Percentiles rank a stretch among this genome's conserved stretches.
Evolutionary conservation across 148 eudicot genomes (phyloP).

Genomic region (Linanthus parryae): DNA sequence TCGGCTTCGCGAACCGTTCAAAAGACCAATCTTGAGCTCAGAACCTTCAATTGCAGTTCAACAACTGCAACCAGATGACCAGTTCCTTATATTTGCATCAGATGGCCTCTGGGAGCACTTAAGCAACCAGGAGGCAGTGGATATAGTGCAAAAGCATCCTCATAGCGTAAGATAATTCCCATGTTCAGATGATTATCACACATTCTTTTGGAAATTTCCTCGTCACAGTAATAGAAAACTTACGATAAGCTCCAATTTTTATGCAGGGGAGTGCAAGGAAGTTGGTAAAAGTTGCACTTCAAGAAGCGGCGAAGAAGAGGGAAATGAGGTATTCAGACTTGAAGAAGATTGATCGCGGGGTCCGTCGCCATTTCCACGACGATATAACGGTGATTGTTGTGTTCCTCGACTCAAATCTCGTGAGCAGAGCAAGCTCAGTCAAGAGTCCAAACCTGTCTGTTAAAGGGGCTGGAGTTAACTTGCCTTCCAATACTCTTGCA

Average conservation of each 20-base stretch:
- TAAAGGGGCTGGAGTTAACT: conserved; percentile 40
- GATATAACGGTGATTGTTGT: conserved; percentile 77
- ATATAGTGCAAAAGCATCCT: conserved; percentile 61
- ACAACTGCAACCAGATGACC: conserved; percentile 62
- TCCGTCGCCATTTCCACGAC: conserved; percentile 86
- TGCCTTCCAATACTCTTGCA: conserved; percentile 47
- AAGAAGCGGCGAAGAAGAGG: conserved; percentile 84
- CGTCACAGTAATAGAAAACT: too few relatives aligned
- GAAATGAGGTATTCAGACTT: conserved; percentile 88
- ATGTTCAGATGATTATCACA: neutral
- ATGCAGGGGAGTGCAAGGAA: conserved; percentile 78
- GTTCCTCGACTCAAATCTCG: conserved; percentile 70
- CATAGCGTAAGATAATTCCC: conserved; percentile 41
- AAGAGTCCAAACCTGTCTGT: conserved; percentile 48
- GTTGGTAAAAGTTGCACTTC: conserved; percentile 74
- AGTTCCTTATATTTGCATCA: conserved; percentile 72
- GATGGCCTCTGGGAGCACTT: conserved; percentile 94
- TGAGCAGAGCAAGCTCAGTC: conserved; percentile 55
- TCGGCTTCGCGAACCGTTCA: conserved; percentile 69
- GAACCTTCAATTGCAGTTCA: conserved; percentile 62
- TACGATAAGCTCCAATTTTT: neutral
- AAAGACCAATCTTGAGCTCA: conserved; percentile 68
- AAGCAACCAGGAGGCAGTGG: conserved; percentile 74
- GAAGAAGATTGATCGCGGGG: conserved; percentile 88
- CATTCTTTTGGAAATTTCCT: neutral